phyloP scores from a whole-genome alignment of 192 early-diverging fungal species.

The Backusella luteola region DNA sequence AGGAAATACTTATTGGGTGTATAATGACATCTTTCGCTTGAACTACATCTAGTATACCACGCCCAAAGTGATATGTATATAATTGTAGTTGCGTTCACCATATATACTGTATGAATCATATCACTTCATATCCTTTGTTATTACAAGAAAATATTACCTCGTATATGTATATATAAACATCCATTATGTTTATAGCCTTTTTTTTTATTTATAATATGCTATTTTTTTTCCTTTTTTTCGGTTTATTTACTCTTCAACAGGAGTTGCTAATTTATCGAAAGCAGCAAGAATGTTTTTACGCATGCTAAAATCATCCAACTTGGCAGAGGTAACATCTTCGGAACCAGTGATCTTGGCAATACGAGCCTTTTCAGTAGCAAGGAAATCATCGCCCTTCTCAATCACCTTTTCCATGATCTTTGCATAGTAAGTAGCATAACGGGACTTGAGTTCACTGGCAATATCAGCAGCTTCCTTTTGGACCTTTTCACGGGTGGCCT shows the following conservation, averaged over 20 bases:
- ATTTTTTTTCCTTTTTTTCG: not conserved
- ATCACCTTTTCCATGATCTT: slow-evolving; percentile 91
- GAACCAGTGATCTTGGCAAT: slow-evolving; percentile 74
- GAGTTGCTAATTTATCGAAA: slow-evolving; percentile 31
- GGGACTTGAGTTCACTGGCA: slow-evolving; percentile 44
- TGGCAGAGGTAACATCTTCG: slow-evolving; percentile 64
- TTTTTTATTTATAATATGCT: slow-evolving; percentile 1
- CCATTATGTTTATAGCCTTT: not conserved
- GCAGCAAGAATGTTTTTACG: slow-evolving; percentile 80
- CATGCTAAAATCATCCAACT: slow-evolving; percentile 84
- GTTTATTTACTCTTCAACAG: slow-evolving; percentile 13
- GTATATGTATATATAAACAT: not conserved
- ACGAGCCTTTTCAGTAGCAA: slow-evolving; percentile 77
- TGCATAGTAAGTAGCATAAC: slow-evolving; percentile 80
- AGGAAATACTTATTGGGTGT: slow-evolving; percentile 67
- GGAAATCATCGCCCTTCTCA: slow-evolving; percentile 61
- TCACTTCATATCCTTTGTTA: not conserved
- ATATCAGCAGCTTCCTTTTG: slow-evolving; percentile 38
- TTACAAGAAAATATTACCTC: not conserved
- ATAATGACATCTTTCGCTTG: slow-evolving; percentile 86
- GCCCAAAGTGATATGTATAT: not conserved
- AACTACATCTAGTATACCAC: slow-evolving; percentile 57
- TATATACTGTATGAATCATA: not conserved
- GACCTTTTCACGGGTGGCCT: slow-evolving; percentile 11
- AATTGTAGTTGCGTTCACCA: not conserved